Percentiles rank a stretch among this genome's conserved stretches.
Evolutionary conservation across 2,329 filamentous ascomycete genomes (phyloP).

Genomic region (Aspergillus pseudoviridinutans): DNA sequence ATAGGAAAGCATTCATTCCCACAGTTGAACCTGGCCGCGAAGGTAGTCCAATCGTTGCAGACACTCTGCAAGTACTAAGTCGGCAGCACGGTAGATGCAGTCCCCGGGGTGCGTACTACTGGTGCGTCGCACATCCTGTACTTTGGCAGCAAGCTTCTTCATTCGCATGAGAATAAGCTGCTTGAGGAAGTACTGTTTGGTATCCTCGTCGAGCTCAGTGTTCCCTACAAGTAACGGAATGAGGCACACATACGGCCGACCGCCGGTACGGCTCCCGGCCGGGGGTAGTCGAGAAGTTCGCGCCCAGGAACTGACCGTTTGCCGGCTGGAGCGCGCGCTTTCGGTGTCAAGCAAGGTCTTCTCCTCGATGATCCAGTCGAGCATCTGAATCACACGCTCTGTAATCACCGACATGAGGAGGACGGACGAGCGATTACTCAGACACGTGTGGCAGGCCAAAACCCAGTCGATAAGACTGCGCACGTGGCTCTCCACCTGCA

Average conservation of each 20-base stretch:
- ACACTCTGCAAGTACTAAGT: conserved; percentile 3
- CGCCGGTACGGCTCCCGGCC: background rate
- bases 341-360: conserved; percentile 4
- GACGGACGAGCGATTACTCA: conserved; percentile 4
- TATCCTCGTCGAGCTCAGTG: conserved; percentile 1
- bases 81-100: conserved; percentile 4
- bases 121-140: conserved; percentile 3
- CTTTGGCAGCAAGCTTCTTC: conserved; percentile 3
- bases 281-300: background rate
- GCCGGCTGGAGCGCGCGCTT: conserved; percentile 2
- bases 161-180: conserved; percentile 3
- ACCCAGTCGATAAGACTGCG: background rate
- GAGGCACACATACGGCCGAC: background rate
- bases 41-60: conserved; percentile 5
- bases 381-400: conserved; percentile 6
- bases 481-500: conserved; percentile 3
- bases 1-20: background rate
- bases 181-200: conserved; percentile 5
- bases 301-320: background rate
- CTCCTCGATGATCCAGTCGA: conserved; percentile 7
- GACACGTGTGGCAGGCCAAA: background rate
- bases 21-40: conserved; percentile 4
- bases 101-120: background rate
- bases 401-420: conserved; percentile 5
- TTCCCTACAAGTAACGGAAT: conserved; percentile 1